Evolutionary conservation across 192 early-diverging fungal genomes (phyloP).

Genomic region (Chytriomyces hyalinus): DNA sequence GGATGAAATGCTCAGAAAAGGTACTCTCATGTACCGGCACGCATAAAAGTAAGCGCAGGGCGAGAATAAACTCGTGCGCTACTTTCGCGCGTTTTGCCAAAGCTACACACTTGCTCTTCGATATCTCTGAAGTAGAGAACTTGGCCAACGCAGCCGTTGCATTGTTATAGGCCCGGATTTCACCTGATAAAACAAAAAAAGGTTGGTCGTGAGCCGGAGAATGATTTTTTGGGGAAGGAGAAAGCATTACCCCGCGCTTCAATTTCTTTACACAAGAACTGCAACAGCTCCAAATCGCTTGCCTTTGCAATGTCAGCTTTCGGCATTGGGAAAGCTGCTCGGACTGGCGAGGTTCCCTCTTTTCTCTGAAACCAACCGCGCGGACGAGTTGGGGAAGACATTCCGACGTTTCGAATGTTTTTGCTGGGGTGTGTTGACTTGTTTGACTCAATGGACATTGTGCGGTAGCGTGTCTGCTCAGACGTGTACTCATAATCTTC

Average conservation of each 20-base stretch:
- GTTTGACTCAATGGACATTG: neutral
- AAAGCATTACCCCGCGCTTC: neutral
- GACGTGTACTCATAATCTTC: neutral
- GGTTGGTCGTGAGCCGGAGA: no score
- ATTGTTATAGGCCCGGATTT: no score
- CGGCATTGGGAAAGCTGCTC: slow-evolving; percentile 1
- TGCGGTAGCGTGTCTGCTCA: neutral
- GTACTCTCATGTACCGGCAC: no score
- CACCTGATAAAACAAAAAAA: no score
- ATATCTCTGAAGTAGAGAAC: no score
- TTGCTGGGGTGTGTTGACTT: neutral
- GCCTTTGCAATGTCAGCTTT: neutral
- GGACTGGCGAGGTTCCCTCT: neutral
- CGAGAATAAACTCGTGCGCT: no score
- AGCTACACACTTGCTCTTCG: no score
- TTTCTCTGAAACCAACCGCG: neutral
- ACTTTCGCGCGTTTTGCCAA: no score
- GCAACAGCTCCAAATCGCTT: neutral
- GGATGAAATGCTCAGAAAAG: no score
- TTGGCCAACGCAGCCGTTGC: no score
- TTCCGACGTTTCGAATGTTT: neutral
- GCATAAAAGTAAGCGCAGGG: no score
- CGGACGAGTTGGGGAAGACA: neutral
- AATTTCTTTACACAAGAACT: neutral
- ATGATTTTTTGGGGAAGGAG: no score